Percentiles rank a stretch among this genome's conserved stretches.
These are phyloP conservation scores for Roridomyces roridus DNA, from an alignment of 768 basidiomycete genomes.

Conservation along the genomic window DNA sequence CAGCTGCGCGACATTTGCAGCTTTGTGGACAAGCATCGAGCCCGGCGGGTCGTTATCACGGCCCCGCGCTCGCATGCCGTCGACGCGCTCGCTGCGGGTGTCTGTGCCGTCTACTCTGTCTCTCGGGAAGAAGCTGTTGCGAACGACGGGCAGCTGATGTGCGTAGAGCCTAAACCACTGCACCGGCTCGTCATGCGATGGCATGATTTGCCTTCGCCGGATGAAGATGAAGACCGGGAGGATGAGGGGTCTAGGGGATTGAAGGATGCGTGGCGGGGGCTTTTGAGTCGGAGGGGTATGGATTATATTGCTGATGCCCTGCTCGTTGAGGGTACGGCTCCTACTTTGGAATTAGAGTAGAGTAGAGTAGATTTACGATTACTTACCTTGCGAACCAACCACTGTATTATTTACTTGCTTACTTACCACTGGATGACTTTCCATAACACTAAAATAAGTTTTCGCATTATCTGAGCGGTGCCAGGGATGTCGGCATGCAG, in stretches of 20 bases:
- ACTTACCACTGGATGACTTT: no score
- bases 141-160: not conserved
- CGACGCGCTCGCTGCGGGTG: constrained; percentile 10
- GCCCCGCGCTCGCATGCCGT: constrained; percentile 2
- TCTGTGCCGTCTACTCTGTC: not conserved
- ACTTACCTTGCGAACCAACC: no score
- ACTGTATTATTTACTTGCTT: no score
- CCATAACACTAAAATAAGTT: no score
- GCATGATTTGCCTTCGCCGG: constrained; percentile 39
- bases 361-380: no score
- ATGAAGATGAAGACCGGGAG: constrained; percentile 27
- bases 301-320: constrained; percentile 8
- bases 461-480: no score
- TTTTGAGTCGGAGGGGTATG: constrained; percentile 16
- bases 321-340: not conserved
- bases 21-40: not conserved
- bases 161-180: not conserved
- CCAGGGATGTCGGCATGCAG: no score
- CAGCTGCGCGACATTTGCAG: constrained; percentile 8
- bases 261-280: constrained; percentile 17
- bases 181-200: constrained; percentile 8
- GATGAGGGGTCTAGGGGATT: constrained; percentile 1
- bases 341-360: no score
- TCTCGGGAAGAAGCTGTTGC: not conserved
- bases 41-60: not conserved